These are phyloP conservation scores for Alectoria sarmentosa DNA, from an alignment of 495 filamentous ascomycete species.

Conservation along the genomic window DNA sequence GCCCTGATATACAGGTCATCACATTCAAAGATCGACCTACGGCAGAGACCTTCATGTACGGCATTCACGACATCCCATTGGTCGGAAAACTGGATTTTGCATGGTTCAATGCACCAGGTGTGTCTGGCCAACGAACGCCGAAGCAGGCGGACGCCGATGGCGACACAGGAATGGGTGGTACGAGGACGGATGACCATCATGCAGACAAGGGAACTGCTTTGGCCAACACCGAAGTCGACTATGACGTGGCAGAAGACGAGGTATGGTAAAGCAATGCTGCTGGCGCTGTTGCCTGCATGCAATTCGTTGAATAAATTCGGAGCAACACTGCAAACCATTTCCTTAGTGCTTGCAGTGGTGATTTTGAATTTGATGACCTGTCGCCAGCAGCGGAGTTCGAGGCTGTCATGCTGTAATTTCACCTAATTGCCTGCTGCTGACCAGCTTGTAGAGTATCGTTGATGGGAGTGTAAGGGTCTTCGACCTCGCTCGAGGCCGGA, in stretches of 20 bases:
- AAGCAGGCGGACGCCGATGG: constrained; percentile 24
- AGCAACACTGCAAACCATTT: not conserved
- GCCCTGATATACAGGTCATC: constrained; percentile 54
- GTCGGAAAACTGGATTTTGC: constrained; percentile 69
- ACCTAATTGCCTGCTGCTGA: not conserved
- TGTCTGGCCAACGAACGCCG: not conserved
- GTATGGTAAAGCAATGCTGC: constrained; percentile 2
- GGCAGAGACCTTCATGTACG: constrained; percentile 78
- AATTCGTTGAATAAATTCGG: not conserved
- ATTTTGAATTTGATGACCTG: not conserved
- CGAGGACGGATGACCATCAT: constrained; percentile 15
- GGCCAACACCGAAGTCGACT: constrained; percentile 47
- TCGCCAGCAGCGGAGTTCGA: not conserved
- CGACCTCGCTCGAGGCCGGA: not conserved
- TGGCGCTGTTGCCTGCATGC: not conserved
- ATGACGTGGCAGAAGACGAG: constrained; percentile 31
- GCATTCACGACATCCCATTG: constrained; percentile 58
- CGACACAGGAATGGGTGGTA: constrained; percentile 37
- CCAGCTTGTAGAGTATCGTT: not conserved
- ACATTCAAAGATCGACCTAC: constrained; percentile 84
- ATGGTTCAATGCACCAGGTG: constrained; percentile 50
- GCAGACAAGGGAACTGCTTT: constrained; percentile 30
- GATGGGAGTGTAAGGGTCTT: not conserved
- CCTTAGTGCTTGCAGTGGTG: not conserved
- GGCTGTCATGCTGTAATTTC: not conserved